Conservation (phyloP, 1,139 yeast genomes). For the Candida dubliniensis region DNA sequence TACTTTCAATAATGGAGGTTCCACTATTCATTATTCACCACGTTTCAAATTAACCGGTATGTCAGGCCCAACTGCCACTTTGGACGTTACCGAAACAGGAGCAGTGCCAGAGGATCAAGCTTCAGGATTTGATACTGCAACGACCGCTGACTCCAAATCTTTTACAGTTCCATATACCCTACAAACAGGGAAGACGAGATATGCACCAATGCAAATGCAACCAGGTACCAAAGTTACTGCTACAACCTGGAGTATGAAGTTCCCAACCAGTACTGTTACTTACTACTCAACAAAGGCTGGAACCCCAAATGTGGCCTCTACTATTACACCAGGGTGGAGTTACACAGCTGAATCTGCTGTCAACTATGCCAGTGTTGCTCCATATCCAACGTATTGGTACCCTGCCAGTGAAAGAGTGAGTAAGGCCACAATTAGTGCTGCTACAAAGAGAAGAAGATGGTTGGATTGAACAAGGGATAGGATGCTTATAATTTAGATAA, state of each 20-base stretch:
- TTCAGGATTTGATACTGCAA: slow-evolving; percentile 27
- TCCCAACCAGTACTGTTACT: slow-evolving; percentile 67
- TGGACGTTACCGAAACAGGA: slow-evolving; percentile 31
- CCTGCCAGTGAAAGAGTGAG: slow-evolving; percentile 42
- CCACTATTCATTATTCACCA: slow-evolving; percentile 68
- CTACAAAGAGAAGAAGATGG: slow-evolving; percentile 38
- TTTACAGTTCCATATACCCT: slow-evolving; percentile 58
- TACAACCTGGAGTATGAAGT: slow-evolving; percentile 60
- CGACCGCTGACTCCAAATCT: slow-evolving; percentile 33
- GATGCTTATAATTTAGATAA: not conserved
- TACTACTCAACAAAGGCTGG: slow-evolving; percentile 44
- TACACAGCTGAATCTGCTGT: slow-evolving; percentile 63
- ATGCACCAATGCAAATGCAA: slow-evolving; percentile 90
- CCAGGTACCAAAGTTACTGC: slow-evolving; percentile 73
- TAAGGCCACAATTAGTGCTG: slow-evolving; percentile 39
- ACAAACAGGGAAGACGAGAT: slow-evolving; percentile 75
- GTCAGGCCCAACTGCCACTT: slow-evolving; percentile 54
- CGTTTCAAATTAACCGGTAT: slow-evolving; percentile 68
- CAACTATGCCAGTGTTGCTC: slow-evolving; percentile 69
- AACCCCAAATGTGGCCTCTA: slow-evolving; percentile 53
- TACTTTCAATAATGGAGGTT: slow-evolving; percentile 41
- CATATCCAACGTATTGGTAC: slow-evolving; percentile 56
- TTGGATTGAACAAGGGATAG: slow-evolving; percentile 10
- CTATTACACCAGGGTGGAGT: slow-evolving; percentile 82
- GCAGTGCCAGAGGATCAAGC: slow-evolving; percentile 30